Evolutionary conservation across 2,329 filamentous ascomycete genomes (phyloP).

Genomic region (Leptographium lundbergii): DNA sequence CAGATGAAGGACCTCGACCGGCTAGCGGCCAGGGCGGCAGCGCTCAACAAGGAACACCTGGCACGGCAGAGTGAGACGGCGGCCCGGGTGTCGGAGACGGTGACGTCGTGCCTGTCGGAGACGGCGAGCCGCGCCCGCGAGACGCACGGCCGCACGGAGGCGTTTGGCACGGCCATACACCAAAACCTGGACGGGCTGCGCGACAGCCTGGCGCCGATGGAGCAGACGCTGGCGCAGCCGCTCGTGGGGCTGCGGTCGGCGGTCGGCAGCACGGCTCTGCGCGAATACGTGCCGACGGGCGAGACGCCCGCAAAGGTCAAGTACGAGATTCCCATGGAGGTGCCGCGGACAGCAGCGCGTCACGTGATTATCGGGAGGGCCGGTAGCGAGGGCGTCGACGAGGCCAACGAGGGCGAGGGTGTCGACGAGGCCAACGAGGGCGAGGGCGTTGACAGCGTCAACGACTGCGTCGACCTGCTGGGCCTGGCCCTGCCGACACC

Average conservation of each 20-base stretch:
- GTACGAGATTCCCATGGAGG: conserved; percentile 66
- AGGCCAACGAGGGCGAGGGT: not conserved
- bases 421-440: not conserved
- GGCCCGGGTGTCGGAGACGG: conserved; percentile 49
- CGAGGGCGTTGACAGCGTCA: not conserved
- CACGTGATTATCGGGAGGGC: conserved; percentile 26
- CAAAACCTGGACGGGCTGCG: conserved; percentile 45
- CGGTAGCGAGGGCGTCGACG: not conserved
- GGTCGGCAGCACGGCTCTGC: conserved; percentile 51
- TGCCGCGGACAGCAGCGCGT: conserved; percentile 58
- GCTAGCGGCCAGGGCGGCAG: conserved; percentile 71
- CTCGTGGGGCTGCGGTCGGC: conserved; percentile 58
- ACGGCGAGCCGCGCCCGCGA: conserved; percentile 59
- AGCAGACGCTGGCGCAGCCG: conserved; percentile 49
- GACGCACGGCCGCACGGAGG: conserved; percentile 54
- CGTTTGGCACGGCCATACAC: conserved; percentile 56
- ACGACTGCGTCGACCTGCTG: not conserved
- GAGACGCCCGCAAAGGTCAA: conserved; percentile 69
- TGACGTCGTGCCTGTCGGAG: conserved; percentile 59
- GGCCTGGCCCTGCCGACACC: not conserved
- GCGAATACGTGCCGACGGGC: conserved; percentile 77
- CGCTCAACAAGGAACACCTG: conserved; percentile 70
- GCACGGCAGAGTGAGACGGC: conserved; percentile 55
- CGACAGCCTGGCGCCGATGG: conserved; percentile 48
- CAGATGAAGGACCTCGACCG: conserved; percentile 86